Conservation (phyloP, 768 basidiomycete species). For the Mrakia hoshinonis region DNA sequence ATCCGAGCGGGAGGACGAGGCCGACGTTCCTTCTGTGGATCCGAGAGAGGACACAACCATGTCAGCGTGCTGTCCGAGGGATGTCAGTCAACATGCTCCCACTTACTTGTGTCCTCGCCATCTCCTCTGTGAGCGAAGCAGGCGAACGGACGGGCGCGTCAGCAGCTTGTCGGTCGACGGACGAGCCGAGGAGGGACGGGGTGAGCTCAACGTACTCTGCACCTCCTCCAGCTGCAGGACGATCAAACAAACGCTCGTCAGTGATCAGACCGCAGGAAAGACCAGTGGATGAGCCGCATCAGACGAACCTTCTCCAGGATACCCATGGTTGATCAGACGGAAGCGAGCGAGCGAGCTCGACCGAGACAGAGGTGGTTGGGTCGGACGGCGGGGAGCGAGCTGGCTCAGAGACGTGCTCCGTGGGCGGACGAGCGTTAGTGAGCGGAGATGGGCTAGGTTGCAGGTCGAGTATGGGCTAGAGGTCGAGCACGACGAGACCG, state of each 20-base stretch:
- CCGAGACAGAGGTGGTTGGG: neutral
- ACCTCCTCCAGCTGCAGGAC: constrained; percentile 79
- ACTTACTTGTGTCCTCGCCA: constrained; percentile 67
- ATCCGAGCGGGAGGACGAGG: neutral
- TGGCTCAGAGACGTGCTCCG: neutral
- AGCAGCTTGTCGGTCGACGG: neutral
- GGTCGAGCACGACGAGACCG: too few relatives aligned
- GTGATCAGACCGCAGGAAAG: neutral
- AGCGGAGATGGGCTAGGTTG: too few relatives aligned
- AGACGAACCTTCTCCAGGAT: constrained; percentile 71
- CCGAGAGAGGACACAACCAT: constrained; percentile 25
- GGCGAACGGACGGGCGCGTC: neutral
- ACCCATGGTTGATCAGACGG: constrained; percentile 56
- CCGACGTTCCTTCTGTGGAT: constrained; percentile 12
- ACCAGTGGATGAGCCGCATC: constrained; percentile 30
- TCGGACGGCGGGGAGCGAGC: neutral
- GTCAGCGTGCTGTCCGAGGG: neutral
- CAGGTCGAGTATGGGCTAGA: too few relatives aligned
- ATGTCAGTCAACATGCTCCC: constrained; percentile 36
- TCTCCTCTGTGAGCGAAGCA: constrained; percentile 61
- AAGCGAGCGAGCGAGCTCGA: neutral
- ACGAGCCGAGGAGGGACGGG: neutral
- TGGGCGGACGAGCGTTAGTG: too few relatives aligned
- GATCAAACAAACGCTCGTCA: neutral
- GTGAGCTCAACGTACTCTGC: constrained; percentile 56